phyloP scores from a whole-genome alignment of 352 stramenopile species.

The Halophytophthora batemanensis region DNA sequence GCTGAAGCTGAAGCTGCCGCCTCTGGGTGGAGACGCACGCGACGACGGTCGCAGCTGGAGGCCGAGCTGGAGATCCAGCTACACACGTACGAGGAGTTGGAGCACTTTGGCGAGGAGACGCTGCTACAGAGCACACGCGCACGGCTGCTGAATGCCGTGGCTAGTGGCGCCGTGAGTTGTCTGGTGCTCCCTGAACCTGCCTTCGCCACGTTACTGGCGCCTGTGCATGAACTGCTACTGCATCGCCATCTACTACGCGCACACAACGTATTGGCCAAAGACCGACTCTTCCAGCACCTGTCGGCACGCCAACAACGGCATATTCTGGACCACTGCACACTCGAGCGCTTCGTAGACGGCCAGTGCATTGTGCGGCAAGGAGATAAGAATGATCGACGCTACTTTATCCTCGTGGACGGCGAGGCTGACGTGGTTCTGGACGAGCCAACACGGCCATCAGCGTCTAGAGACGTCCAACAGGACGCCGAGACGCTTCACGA shows the following conservation, averaged over 20 bases:
- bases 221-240: constrained; percentile 57
- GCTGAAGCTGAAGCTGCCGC: constrained; percentile 6
- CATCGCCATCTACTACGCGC: constrained; percentile 50
- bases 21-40: constrained; percentile 9
- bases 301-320: constrained; percentile 17
- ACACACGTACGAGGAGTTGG: constrained; percentile 41
- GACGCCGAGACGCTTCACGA: background rate
- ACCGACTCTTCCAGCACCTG: constrained; percentile 64
- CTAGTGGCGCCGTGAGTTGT: constrained; percentile 46
- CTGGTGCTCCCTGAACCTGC: constrained; percentile 38
- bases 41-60: constrained; percentile 37
- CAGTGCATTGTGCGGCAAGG: constrained; percentile 51
- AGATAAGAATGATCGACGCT: constrained; percentile 56
- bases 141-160: constrained; percentile 46
- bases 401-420: constrained; percentile 66
- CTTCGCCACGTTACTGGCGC: constrained; percentile 39
- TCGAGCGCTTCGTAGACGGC: constrained; percentile 42
- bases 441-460: constrained; percentile 16
- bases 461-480: background rate
- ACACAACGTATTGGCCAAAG: constrained; percentile 55
- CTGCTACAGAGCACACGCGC: constrained; percentile 31
- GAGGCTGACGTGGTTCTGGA: constrained; percentile 54
- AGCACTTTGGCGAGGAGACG: constrained; percentile 72
- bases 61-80: constrained; percentile 57
- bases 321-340: constrained; percentile 47